phyloP scores from a whole-genome alignment of 495 filamentous ascomycete genomes.

The Xylaria longipes region DNA sequence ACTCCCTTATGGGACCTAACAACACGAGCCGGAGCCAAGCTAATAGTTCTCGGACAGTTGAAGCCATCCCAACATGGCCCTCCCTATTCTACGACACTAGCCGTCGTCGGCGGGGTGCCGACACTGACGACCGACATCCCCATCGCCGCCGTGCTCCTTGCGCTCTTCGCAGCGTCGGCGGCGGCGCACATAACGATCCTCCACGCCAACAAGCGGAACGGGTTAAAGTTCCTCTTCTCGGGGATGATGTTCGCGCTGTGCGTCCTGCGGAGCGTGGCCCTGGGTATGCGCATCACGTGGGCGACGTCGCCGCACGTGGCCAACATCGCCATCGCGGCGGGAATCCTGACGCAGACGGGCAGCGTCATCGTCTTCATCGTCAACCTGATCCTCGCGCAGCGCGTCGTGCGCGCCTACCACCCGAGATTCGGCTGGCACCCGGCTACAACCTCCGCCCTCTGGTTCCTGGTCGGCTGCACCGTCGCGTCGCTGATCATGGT shows the following conservation, averaged over 20 bases:
- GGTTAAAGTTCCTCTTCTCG: conserved; percentile 75
- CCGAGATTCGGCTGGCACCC: conserved; percentile 73
- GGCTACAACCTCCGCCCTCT: conserved; percentile 56
- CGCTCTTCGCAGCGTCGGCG: conserved; percentile 66
- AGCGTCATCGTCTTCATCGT: conserved; percentile 79
- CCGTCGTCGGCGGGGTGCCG: conserved; percentile 66
- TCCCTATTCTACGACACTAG: conserved; percentile 45
- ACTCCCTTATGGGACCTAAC: background rate
- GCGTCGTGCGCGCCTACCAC: conserved; percentile 75
- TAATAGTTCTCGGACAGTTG: background rate
- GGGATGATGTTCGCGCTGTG: conserved; percentile 79
- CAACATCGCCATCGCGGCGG: conserved; percentile 69
- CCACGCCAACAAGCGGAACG: conserved; percentile 59
- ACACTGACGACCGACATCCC: conserved; percentile 65
- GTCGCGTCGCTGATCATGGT: conserved; percentile 68
- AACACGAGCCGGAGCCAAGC: background rate
- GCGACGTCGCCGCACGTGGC: conserved; percentile 53
- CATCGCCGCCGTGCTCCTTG: conserved; percentile 67
- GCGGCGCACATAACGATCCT: conserved; percentile 70
- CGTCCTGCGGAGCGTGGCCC: conserved; percentile 70
- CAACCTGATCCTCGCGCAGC: conserved; percentile 81
- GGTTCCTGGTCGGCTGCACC: conserved; percentile 66
- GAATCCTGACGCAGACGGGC: conserved; percentile 78
- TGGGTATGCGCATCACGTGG: conserved; percentile 69
- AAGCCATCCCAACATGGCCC: conserved; percentile 29